Base-by-base conservation (phyloP, 1,139 yeast genomes). In the Saccharomyces hybrid region DNA sequence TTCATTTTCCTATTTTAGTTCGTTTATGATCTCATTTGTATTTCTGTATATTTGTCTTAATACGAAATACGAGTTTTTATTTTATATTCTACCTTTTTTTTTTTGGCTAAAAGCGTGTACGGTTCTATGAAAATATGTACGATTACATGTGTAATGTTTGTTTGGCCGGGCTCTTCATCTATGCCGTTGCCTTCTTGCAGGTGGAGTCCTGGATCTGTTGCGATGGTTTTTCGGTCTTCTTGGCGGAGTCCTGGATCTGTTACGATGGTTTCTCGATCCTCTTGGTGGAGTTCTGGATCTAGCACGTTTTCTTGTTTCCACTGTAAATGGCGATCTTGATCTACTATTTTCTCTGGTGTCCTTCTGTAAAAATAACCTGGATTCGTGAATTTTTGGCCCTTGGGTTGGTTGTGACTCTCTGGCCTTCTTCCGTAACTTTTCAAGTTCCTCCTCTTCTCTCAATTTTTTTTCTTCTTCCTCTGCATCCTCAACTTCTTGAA, bases 281-380 rank as follows among this genome's bases (percentile, higher is more conserved):
- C 60, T 54, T 5, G 65, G 63, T 16, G 68, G 64, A 38, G 61
- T 61, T 26, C 59, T 57, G 1, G 64, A 58, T 48, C 65, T 55
- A 25, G 47, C 55, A 9, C 56, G 56, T 47, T 53, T 54, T 32
- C 49, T 32, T 5, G 48, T 26, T 8, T 51, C 51, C 4, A 46
- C 38, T 44, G 57, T 31, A 20, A 61, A 51, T 3, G 59, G 57
- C 16, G 54, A 53, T 20, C 49, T 48, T 5, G 57, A 52, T 47
- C 57, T 52, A 13, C 44, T 14, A 26, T 41, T 25, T 46, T 44
- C 7, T 32, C 32, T 13, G n/a, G n/a, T 5, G 16, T 42, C 47
- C 8, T 31, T 11, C 9, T 25, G 26, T 23, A 31, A 20, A 30
- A 38, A 16, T 26, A 16, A 13, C 8, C 44, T 25, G 27, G 28